Evolutionary conservation across 148 eudicot genomes (phyloP).

Genomic region (Amaranthus hypochondriacus): DNA sequence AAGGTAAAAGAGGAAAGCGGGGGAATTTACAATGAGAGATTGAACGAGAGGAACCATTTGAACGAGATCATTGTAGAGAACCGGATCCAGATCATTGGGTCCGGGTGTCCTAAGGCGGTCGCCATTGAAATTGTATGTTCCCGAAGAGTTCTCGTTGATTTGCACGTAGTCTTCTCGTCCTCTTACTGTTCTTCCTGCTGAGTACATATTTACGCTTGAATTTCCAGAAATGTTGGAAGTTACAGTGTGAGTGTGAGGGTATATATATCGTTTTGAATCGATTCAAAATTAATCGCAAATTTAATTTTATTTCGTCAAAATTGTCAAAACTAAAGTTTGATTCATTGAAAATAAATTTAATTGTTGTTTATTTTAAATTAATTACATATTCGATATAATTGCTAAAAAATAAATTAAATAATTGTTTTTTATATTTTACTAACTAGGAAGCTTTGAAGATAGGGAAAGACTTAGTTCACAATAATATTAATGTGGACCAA

Average conservation of each 20-base stretch:
- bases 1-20: constrained; percentile 9
- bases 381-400: too few species aligned
- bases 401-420: too few species aligned
- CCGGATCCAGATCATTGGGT: constrained; percentile 43
- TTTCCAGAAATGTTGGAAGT: background rate
- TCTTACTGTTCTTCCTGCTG: background rate
- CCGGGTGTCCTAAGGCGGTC: constrained; percentile 8
- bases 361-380: too few species aligned
- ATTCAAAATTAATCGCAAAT: too few species aligned
- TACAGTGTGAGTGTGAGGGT: background rate
- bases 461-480: too few species aligned
- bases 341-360: too few species aligned
- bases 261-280: too few species aligned
- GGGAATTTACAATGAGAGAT: constrained; percentile 55
- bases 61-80: constrained; percentile 58
- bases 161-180: constrained; percentile 16
- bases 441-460: too few species aligned
- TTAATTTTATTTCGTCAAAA: too few species aligned
- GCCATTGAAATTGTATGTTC: constrained; percentile 1
- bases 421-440: too few species aligned
- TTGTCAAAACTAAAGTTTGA: too few species aligned
- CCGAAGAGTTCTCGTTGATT: constrained; percentile 15
- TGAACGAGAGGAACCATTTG: constrained; percentile 82
- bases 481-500: too few species aligned
- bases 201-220: constrained; percentile 10